These are phyloP conservation scores for Umbelopsis vinacea DNA, from an alignment of 192 early-diverging fungal species.

Conservation along the genomic window DNA sequence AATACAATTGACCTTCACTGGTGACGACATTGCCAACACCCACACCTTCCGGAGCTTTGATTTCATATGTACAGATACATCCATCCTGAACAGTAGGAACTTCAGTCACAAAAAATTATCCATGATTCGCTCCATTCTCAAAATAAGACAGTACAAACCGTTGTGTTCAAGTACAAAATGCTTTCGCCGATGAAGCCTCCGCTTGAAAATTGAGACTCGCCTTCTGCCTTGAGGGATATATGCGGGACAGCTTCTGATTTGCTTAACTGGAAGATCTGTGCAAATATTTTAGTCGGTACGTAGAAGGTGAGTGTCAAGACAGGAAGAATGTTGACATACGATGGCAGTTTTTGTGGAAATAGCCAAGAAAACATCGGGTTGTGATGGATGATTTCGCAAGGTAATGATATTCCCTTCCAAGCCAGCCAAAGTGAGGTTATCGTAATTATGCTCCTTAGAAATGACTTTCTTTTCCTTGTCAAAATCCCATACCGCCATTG, in stretches of 20 bases:
- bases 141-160: conserved; percentile 33
- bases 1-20: conserved; percentile 32
- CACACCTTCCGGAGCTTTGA: conserved; percentile 30
- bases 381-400: conserved; percentile 31
- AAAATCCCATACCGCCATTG: conserved; percentile 57
- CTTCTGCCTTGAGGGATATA: conserved; percentile 21
- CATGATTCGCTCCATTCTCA: neutral
- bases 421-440: neutral
- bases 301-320: neutral
- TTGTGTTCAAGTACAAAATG: conserved; percentile 46
- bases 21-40: conserved; percentile 2
- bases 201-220: conserved; percentile 36
- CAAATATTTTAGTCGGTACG: neutral
- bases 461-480: conserved; percentile 49
- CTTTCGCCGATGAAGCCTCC: conserved; percentile 42
- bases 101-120: neutral
- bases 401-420: conserved; percentile 31
- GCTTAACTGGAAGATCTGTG: conserved; percentile 14
- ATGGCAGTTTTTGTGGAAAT: conserved; percentile 33
- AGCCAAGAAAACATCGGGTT: conserved; percentile 38
- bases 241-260: conserved; percentile 25
- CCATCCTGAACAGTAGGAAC: conserved; percentile 33
- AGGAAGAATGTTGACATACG: conserved; percentile 10
- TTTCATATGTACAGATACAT: conserved; percentile 37
- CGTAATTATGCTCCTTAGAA: conserved; percentile 42